Percentiles rank a stretch among this genome's conserved stretches.
Conservation (phyloP, 106 monocot species). For the Agapanthus africanus region DNA sequence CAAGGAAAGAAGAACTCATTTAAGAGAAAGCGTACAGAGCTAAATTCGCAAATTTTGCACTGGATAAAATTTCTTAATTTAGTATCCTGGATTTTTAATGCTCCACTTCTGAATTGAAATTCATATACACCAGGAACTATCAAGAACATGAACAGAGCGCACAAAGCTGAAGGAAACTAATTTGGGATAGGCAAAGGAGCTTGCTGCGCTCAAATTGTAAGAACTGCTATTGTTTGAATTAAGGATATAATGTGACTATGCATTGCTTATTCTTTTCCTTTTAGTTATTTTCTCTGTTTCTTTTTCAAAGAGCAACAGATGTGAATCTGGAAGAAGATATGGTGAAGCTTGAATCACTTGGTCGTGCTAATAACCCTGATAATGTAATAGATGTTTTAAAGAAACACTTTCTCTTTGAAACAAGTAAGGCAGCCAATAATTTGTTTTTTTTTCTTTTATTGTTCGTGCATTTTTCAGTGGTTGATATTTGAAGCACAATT, state of each 20-base stretch:
- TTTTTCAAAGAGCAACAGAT: conserved; percentile 64
- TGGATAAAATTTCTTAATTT: neutral
- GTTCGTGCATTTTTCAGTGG: too few species aligned
- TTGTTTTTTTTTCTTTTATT: too few species aligned
- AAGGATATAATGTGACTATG: neutral
- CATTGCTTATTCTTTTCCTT: neutral
- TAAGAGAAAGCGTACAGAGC: conserved; percentile 44
- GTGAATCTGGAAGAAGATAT: conserved; percentile 77
- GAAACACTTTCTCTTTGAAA: conserved; percentile 77
- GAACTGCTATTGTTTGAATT: neutral
- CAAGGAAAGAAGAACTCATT: conserved; percentile 25
- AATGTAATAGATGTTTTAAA: conserved; percentile 66
- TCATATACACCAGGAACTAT: conserved; percentile 46
- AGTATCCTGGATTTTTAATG: neutral
- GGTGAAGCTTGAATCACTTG: conserved; percentile 68
- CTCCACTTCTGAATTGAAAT: conserved; percentile 2
- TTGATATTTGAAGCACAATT: too few species aligned
- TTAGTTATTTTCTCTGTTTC: neutral
- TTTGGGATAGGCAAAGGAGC: conserved; percentile 75
- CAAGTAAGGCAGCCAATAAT: too few species aligned
- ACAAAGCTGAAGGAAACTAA: conserved; percentile 50
- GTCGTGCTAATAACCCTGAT: conserved; percentile 32
- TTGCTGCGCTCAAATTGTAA: conserved; percentile 90
- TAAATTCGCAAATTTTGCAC: conserved; percentile 22
- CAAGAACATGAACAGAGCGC: conserved; percentile 52